phyloP scores from a whole-genome alignment of 345 rosid species.

The Citrus sp. region DNA sequence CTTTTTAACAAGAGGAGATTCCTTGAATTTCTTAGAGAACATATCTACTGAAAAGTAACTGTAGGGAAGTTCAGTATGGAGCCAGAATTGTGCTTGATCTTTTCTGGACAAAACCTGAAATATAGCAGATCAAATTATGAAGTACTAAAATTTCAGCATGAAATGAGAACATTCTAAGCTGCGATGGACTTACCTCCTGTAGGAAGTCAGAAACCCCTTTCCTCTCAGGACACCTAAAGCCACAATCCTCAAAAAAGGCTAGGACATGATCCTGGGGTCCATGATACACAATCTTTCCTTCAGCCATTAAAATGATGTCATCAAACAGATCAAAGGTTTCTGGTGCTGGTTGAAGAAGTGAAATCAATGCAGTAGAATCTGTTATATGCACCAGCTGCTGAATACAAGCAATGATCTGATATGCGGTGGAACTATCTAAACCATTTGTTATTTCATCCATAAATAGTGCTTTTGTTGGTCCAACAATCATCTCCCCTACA shows the following conservation, averaged over 20 bases:
- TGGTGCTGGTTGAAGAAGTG: slow-evolving; percentile 51
- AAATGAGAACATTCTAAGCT: neutral
- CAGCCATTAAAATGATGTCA: slow-evolving; percentile 42
- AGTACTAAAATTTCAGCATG: neutral
- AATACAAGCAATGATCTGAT: slow-evolving; percentile 41
- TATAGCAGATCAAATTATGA: neutral
- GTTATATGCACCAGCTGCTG: slow-evolving; percentile 47
- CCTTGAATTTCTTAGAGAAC: neutral
- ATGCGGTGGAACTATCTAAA: slow-evolving; percentile 48
- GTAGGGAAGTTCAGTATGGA: neutral
- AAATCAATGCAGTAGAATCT: slow-evolving; percentile 40
- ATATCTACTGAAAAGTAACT: neutral
- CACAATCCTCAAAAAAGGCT: slow-evolving; percentile 36
- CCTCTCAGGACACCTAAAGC: slow-evolving; percentile 48
- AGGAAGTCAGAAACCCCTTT: slow-evolving; percentile 51
- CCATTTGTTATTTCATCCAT: slow-evolving; percentile 62
- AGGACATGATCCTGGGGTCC: slow-evolving; percentile 39
- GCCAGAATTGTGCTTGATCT: neutral
- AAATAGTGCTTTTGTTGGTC: slow-evolving; percentile 42
- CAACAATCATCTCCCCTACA: slow-evolving; percentile 45
- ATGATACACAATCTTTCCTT: slow-evolving; percentile 45
- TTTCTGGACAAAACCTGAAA: neutral
- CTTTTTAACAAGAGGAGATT: neutral
- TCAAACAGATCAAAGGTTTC: slow-evolving; percentile 50
- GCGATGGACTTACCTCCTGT: slow-evolving; percentile 30